Conservation (phyloP, 768 basidiomycete species). For the Hortiboletus campestris region DNA sequence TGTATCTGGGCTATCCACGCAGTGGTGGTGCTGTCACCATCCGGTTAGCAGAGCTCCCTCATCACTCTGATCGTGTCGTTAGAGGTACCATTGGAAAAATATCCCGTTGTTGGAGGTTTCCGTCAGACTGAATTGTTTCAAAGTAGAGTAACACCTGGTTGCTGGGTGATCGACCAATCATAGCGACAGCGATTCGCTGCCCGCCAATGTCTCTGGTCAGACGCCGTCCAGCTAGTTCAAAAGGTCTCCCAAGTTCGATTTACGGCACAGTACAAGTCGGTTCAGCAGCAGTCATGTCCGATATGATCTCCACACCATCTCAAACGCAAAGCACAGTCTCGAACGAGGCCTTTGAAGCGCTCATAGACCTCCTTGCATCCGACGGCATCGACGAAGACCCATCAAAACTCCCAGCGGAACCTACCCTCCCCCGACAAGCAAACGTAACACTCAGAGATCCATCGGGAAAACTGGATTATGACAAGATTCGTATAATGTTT, state of each 20-base stretch:
- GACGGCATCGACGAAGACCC: slow-evolving; percentile 23
- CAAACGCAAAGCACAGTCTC: slow-evolving; percentile 17
- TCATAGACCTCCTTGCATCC: slow-evolving; percentile 32
- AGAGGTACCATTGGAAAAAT: no score
- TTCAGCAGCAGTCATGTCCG: slow-evolving; percentile 19
- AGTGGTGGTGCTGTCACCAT: no score
- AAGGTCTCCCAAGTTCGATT: not conserved
- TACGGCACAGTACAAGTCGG: not conserved
- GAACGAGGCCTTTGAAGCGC: slow-evolving; percentile 24
- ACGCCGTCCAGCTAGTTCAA: not conserved
- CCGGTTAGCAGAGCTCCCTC: no score
- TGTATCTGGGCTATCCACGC: no score
- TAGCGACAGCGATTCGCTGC: no score
- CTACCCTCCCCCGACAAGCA: not conserved
- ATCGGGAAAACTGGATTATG: slow-evolving; percentile 32
- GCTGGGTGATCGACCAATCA: no score
- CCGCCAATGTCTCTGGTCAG: no score
- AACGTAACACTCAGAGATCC: slow-evolving; percentile 21
- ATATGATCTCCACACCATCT: slow-evolving; percentile 25
- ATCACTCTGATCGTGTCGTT: no score
- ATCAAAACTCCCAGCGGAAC: not conserved
- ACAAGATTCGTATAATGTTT: slow-evolving; percentile 31
- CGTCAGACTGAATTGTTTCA: no score
- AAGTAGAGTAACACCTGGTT: no score
- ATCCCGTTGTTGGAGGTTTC: no score